Conservation (phyloP, 2,329 filamentous ascomycete species). For the Hypocrella siamensis region DNA sequence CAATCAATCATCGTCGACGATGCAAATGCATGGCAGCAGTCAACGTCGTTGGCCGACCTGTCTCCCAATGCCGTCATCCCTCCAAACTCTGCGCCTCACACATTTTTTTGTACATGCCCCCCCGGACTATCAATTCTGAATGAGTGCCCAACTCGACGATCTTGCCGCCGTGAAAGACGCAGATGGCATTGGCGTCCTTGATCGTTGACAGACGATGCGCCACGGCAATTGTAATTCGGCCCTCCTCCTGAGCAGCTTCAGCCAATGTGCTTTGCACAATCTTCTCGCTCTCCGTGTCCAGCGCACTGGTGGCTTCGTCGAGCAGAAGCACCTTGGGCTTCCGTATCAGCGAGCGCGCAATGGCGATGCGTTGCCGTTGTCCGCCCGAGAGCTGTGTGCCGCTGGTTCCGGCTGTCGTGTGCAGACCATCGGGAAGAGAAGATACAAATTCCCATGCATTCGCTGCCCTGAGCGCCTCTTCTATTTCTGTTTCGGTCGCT, state of each 20-base stretch:
- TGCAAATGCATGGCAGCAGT: background rate
- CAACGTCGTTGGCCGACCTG: no score
- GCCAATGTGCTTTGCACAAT: constrained; percentile 76
- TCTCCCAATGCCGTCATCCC: no score
- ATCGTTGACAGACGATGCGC: constrained; percentile 85
- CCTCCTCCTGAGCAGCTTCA: constrained; percentile 56
- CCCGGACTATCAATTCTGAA: constrained; percentile 30
- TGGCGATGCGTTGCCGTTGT: constrained; percentile 8
- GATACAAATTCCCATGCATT: constrained; percentile 40
- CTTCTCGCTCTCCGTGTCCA: constrained; percentile 91
- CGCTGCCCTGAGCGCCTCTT: constrained; percentile 28
- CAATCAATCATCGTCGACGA: background rate
- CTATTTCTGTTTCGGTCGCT: constrained; percentile 19
- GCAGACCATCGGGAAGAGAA: constrained; percentile 82
- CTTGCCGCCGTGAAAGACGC: constrained; percentile 39
- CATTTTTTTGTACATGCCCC: constrained; percentile 34
- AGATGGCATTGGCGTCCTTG: constrained; percentile 51
- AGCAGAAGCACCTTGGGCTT: constrained; percentile 85
- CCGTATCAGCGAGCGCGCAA: constrained; percentile 39
- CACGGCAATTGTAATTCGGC: constrained; percentile 88
- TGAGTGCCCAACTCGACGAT: constrained; percentile 44
- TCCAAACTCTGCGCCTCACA: background rate
- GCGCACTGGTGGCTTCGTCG: constrained; percentile 81
- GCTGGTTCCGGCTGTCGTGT: constrained; percentile 67
- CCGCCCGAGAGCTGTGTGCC: constrained; percentile 6